Evolutionary conservation across 345 rosid species (phyloP).

Genomic region (Murraya paniculata): DNA sequence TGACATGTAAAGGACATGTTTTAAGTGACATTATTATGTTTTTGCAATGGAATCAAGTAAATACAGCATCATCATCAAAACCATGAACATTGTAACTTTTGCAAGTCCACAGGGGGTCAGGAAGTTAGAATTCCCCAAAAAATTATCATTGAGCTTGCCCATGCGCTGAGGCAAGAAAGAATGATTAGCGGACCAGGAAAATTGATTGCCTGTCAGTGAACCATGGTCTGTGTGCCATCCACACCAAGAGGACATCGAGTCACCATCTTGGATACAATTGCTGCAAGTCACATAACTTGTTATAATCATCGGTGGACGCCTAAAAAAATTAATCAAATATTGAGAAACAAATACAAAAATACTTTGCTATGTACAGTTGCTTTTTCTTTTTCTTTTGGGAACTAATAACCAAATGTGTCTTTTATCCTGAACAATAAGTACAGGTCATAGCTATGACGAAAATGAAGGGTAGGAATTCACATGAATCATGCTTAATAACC

Average conservation of each 20-base stretch:
- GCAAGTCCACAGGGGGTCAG: not conserved
- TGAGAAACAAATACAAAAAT: not conserved
- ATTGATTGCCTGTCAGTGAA: constrained; percentile 63
- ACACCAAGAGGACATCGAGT: constrained; percentile 83
- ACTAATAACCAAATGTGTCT: not conserved
- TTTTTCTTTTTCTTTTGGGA: not conserved
- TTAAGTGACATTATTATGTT: not conserved
- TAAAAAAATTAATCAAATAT: not conserved
- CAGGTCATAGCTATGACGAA: not conserved
- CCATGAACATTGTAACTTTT: not conserved
- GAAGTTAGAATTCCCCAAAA: not conserved
- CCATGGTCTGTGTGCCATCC: constrained; percentile 98
- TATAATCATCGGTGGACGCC: constrained; percentile 9
- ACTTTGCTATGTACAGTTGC: not conserved
- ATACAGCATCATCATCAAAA: not conserved
- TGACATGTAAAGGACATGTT: not conserved
- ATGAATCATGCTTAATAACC: not conserved
- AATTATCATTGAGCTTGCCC: not conserved
- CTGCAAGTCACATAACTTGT: constrained; percentile 37
- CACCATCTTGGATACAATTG: constrained; percentile 36
- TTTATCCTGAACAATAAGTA: not conserved
- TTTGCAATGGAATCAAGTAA: not conserved
- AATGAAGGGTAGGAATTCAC: not conserved
- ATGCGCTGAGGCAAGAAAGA: constrained; percentile 3
- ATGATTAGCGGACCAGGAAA: constrained; percentile 13